Conservation (phyloP, 2,329 filamentous ascomycete genomes). For the Penicillium sp. region DNA sequence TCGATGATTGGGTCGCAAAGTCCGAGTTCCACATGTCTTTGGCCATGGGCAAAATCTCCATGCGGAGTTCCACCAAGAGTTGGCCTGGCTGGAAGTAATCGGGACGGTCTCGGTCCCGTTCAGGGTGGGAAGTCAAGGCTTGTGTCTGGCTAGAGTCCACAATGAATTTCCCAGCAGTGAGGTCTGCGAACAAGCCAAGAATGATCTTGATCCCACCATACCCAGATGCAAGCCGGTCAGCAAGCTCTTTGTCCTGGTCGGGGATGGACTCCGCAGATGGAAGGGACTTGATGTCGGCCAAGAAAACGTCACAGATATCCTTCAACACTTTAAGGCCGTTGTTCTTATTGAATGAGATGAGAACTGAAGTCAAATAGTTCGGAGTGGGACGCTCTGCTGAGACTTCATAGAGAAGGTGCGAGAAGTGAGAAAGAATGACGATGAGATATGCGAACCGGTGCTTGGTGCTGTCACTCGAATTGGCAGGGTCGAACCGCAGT, state of each 20-base stretch:
- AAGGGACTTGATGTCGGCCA: slow-evolving; percentile 54
- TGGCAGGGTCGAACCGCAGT: slow-evolving; percentile 53
- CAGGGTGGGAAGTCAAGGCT: slow-evolving; percentile 51
- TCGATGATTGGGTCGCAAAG: slow-evolving; percentile 76
- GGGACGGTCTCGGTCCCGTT: slow-evolving; percentile 54
- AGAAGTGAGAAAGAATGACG: slow-evolving; percentile 72
- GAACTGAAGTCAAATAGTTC: slow-evolving; percentile 64
- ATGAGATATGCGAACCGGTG: slow-evolving; percentile 76
- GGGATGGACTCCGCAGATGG: slow-evolving; percentile 43
- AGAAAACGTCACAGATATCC: slow-evolving; percentile 67
- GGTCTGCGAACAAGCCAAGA: slow-evolving; percentile 72
- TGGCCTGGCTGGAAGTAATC: slow-evolving; percentile 68
- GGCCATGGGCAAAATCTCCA: slow-evolving; percentile 72
- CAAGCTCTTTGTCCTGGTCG: slow-evolving; percentile 39
- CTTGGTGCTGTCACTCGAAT: slow-evolving; percentile 52
- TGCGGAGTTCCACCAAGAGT: slow-evolving; percentile 80
- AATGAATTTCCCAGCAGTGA: slow-evolving; percentile 75
- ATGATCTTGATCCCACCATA: slow-evolving; percentile 74
- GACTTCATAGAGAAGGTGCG: slow-evolving; percentile 72
- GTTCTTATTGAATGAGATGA: slow-evolving; percentile 81
- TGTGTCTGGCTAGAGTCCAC: slow-evolving; percentile 68
- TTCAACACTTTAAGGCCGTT: slow-evolving; percentile 74
- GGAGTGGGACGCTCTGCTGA: slow-evolving; percentile 51
- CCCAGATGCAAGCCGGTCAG: slow-evolving; percentile 48
- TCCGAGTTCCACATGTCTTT: slow-evolving; percentile 80